Percentiles rank a stretch among this genome's conserved stretches.
Evolutionary conservation across 2,329 filamentous ascomycete species (phyloP).

Genomic region (Cytospora leucostoma): DNA sequence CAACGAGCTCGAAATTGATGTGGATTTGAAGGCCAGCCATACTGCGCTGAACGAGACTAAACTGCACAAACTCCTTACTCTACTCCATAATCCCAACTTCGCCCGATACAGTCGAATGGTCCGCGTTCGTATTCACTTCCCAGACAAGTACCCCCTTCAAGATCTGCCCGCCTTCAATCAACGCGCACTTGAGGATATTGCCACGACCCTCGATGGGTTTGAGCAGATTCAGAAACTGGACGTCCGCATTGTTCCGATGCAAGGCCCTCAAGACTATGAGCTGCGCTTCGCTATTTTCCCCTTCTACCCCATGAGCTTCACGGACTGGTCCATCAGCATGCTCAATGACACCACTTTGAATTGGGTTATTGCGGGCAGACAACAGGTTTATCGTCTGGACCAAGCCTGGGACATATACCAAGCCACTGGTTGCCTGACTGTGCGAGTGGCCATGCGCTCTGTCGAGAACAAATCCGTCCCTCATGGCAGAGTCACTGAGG

Average conservation of each 20-base stretch:
- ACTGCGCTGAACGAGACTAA: conserved; percentile 6
- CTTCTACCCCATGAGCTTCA: conserved; percentile 25
- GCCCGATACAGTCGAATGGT: conserved; percentile 7
- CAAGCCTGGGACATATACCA: conserved; percentile 14
- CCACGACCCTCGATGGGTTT: conserved; percentile 15
- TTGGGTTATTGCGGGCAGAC: conserved; percentile 9
- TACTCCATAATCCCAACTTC: conserved; percentile 21
- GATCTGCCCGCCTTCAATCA: conserved; percentile 24
- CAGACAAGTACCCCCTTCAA: conserved; percentile 21
- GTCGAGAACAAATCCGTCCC: neutral
- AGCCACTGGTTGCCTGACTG: conserved; percentile 7
- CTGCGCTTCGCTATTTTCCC: conserved; percentile 23
- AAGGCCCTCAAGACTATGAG: conserved; percentile 23
- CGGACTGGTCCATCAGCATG: conserved; percentile 19
- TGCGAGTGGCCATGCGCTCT: neutral
- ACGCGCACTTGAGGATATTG: conserved; percentile 16
- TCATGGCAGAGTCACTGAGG: neutral
- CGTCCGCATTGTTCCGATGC: conserved; percentile 20
- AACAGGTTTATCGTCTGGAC: conserved; percentile 14
- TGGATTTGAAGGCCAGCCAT: conserved; percentile 22
- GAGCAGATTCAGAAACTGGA: conserved; percentile 8
- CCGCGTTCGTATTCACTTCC: conserved; percentile 27
- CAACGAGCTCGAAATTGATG: conserved; percentile 21
- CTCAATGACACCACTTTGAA: conserved; percentile 15
- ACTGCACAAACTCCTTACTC: conserved; percentile 10